Evolutionary conservation across 2,329 filamentous ascomycete genomes (phyloP).

Genomic region (Plectosphaerella sp.): DNA sequence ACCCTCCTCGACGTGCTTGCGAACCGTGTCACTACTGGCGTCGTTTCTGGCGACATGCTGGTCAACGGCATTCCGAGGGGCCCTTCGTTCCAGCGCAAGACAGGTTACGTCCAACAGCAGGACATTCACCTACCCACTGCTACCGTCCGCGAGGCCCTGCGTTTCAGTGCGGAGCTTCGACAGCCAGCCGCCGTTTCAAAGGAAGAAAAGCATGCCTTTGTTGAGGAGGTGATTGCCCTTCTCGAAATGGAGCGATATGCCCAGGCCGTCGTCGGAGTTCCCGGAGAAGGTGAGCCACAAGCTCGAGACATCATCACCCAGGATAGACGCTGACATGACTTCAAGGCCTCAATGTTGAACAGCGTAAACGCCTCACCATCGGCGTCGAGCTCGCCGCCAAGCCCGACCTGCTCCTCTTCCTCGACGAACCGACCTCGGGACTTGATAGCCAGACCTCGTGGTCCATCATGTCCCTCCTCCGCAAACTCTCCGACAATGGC

Average conservation of each 20-base stretch:
- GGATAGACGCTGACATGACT: neutral
- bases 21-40: constrained; percentile 63
- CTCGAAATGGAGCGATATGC: constrained; percentile 55
- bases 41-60: constrained; percentile 62
- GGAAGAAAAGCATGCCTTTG: constrained; percentile 17
- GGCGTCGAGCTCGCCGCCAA: constrained; percentile 73
- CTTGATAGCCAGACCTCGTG: constrained; percentile 72
- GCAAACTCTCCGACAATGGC: constrained; percentile 53
- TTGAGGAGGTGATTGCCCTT: constrained; percentile 22
- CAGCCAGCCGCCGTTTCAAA: constrained; percentile 53
- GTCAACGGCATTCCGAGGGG: constrained; percentile 64
- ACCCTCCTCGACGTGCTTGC: constrained; percentile 58
- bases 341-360: constrained; percentile 34
- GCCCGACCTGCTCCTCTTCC: constrained; percentile 67
- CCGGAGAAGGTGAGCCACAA: constrained; percentile 44
- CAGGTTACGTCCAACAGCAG: constrained; percentile 63
- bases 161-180: constrained; percentile 63
- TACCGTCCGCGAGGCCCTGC: constrained; percentile 58
- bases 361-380: constrained; percentile 61
- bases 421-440: constrained; percentile 75
- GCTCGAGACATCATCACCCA: too few relatives aligned
- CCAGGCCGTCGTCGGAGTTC: constrained; percentile 64
- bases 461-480: constrained; percentile 67
- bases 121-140: constrained; percentile 32
- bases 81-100: constrained; percentile 63